A percentile compares a stretch with the other conserved stretches of the same genome.
These are phyloP conservation scores for Gamsiella multidivaricata DNA, from an alignment of 192 early-diverging fungal species.

Conservation along the genomic window DNA sequence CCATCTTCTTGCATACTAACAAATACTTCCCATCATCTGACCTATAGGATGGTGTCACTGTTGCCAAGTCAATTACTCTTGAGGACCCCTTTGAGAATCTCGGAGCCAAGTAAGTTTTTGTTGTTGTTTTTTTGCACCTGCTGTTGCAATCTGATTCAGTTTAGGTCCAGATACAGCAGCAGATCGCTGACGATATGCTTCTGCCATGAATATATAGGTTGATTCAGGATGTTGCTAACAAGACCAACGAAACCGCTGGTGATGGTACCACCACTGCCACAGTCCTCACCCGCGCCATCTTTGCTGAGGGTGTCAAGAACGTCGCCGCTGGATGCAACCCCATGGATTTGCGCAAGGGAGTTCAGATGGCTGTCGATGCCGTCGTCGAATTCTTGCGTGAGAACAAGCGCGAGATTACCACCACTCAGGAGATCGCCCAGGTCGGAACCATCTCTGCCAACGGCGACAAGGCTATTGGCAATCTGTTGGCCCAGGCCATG, in stretches of 20 bases:
- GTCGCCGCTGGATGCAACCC: constrained; percentile 99
- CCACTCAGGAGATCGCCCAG: constrained; percentile 97
- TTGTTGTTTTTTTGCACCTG: constrained; percentile 2
- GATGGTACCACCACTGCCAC: constrained; percentile 99
- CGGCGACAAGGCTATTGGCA: constrained; percentile 97
- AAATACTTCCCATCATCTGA: too few species aligned
- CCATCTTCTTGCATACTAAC: too few species aligned
- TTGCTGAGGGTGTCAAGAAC: constrained; percentile 98
- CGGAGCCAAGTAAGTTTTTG: constrained; percentile 80
- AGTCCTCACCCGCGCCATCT: constrained; percentile 98
- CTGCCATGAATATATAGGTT: constrained; percentile 62
- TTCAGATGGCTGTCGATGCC: constrained; percentile 91
- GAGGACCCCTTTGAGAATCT: constrained; percentile 99
- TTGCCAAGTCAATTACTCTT: constrained; percentile 96
- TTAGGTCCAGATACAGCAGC: too few species aligned
- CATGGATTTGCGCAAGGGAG: constrained; percentile 96
- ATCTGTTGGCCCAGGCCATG: constrained; percentile 98
- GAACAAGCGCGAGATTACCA: constrained; percentile 93
- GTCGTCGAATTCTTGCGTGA: constrained; percentile 94
- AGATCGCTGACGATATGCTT: not conserved
- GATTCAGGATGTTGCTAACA: constrained; percentile 99
- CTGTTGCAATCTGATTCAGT: too few species aligned
- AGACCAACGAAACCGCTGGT: constrained; percentile 99
- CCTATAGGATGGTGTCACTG: constrained; percentile 99
- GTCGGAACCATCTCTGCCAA: constrained; percentile 99